Evolutionary conservation across 805 yeast species (phyloP).

Genomic region (Yarrowia sp.): DNA sequence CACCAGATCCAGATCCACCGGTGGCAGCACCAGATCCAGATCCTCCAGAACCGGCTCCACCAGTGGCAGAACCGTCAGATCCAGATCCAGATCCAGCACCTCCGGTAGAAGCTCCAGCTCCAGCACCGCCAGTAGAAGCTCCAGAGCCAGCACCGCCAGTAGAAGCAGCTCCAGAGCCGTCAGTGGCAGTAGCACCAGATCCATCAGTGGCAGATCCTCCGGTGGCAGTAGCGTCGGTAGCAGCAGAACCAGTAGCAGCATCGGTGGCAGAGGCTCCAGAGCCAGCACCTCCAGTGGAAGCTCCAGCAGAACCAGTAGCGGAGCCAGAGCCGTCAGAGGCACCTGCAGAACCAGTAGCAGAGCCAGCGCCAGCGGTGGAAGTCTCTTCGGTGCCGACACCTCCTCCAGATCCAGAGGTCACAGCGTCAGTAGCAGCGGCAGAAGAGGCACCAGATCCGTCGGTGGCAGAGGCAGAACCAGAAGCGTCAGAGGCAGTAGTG

Average conservation of each 20-base stretch:
- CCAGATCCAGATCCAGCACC: neutral
- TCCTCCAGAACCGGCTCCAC: neutral
- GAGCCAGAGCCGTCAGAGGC: neutral
- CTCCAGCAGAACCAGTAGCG: neutral
- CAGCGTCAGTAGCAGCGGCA: neutral
- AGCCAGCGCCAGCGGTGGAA: neutral
- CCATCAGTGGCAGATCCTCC: neutral
- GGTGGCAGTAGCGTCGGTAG: neutral
- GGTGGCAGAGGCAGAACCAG: neutral
- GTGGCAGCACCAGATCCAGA: neutral
- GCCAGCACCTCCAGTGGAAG: neutral
- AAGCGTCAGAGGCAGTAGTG: neutral
- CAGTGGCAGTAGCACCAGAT: neutral
- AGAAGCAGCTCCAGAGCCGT: neutral
- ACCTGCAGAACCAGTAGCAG: neutral
- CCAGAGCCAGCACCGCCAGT: neutral
- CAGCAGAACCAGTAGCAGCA: neutral
- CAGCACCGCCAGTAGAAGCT: neutral
- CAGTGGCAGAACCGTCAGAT: neutral
- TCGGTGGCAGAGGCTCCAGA: neutral
- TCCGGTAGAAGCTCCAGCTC: neutral
- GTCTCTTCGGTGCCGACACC: no score
- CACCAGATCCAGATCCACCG: neutral
- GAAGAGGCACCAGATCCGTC: neutral
- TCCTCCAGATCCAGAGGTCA: neutral